Conservation (phyloP, 2,329 filamentous ascomycete genomes). For the Calonectria fujianensis region DNA sequence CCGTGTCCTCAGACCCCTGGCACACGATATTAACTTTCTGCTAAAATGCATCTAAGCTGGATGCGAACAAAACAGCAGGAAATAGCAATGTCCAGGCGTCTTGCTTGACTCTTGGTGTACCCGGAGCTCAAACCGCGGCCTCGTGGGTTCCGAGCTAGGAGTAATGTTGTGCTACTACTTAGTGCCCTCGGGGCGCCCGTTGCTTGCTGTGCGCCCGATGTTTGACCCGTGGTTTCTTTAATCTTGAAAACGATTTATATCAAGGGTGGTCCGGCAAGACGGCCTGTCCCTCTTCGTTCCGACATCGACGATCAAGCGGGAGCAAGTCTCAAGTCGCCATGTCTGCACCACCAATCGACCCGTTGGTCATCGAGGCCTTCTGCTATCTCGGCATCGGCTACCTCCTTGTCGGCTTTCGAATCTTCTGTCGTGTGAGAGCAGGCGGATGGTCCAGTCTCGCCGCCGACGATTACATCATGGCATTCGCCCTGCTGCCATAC, state of each 20-base stretch:
- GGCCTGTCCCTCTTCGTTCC: background rate
- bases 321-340: background rate
- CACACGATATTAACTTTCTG: constrained; percentile 6
- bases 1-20: background rate
- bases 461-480: constrained; percentile 36
- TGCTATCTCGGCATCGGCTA: constrained; percentile 23
- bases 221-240: too few relatives aligned
- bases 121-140: background rate
- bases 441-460: background rate
- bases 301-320: too few relatives aligned
- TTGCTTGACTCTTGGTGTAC: background rate
- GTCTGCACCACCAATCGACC: constrained; percentile 8
- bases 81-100: background rate
- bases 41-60: constrained; percentile 8
- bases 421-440: constrained; percentile 15
- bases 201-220: too few relatives aligned
- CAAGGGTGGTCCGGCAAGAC: background rate
- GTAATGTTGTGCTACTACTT: background rate
- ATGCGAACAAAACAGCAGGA: background rate
- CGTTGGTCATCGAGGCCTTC: constrained; percentile 26
- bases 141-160: too few relatives aligned
- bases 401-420: constrained; percentile 22
- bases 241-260: background rate
- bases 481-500: background rate
- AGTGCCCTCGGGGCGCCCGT: background rate